phyloP scores from a whole-genome alignment of 176 grass and related monocot species.

The Oryza nivara region DNA sequence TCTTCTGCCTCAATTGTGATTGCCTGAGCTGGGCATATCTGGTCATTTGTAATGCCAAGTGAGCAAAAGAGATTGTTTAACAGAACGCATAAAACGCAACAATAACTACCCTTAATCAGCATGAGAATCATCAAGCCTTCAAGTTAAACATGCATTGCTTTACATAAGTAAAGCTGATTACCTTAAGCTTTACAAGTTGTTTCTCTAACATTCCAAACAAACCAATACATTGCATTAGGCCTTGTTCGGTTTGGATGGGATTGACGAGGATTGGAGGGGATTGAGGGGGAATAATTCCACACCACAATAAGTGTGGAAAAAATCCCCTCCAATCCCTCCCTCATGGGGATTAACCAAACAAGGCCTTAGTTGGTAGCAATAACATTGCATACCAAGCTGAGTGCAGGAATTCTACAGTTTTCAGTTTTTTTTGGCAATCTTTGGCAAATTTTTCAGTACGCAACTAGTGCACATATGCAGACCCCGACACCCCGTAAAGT shows the following conservation, averaged over 20 bases:
- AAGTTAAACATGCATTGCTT: slow-evolving; percentile 2
- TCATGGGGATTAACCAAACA: no score
- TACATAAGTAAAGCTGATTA: slow-evolving; percentile 1
- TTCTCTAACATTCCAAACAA: neutral
- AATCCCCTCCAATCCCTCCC: no score
- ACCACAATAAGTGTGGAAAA: no score
- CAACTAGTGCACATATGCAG: neutral
- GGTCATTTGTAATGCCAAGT: slow-evolving; percentile 26
- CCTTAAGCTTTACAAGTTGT: neutral
- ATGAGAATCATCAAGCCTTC: neutral
- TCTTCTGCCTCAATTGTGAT: slow-evolving; percentile 99
- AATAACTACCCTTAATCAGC: slow-evolving; percentile 16
- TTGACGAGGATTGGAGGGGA: no score
- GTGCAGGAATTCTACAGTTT: neutral
- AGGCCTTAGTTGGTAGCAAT: neutral
- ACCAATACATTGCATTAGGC: neutral
- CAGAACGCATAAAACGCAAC: slow-evolving; percentile 9
- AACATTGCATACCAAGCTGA: neutral
- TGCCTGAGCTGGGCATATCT: slow-evolving; percentile 98
- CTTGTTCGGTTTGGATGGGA: no score
- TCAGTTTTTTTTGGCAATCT: neutral
- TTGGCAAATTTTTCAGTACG: neutral
- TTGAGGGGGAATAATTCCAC: no score
- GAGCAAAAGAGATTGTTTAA: neutral
- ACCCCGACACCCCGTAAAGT: neutral